A percentile compares a stretch with the other conserved stretches of the same genome.
phyloP scores from a whole-genome alignment of 176 grass and related monocot genomes.

The Dendrocalamus sinicus region DNA sequence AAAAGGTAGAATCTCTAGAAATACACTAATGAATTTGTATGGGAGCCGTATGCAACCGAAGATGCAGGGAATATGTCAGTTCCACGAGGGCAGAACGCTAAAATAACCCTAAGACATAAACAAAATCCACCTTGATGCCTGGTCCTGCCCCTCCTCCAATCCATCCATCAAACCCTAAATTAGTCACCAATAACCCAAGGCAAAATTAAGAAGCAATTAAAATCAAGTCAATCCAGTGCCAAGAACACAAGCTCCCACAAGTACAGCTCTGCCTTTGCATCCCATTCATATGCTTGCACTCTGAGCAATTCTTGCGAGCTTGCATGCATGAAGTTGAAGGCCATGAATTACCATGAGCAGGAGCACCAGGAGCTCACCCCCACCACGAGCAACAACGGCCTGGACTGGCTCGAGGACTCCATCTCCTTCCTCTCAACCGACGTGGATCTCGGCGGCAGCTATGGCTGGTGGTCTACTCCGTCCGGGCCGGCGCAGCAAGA shows the following conservation, averaged over 20 bases:
- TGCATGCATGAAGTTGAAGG: constrained; percentile 50
- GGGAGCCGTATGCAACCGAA: constrained; percentile 44
- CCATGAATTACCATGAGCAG: constrained; percentile 48
- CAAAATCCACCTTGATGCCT: constrained; percentile 31
- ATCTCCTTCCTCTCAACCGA: constrained; percentile 56
- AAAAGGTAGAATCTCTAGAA: constrained; percentile 5
- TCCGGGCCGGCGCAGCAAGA: constrained; percentile 40
- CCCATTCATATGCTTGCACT: constrained; percentile 27
- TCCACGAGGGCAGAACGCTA: constrained; percentile 50
- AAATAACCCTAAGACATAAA: constrained; percentile 40
- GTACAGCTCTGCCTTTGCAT: too few relatives aligned
- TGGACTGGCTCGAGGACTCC: constrained; percentile 56
- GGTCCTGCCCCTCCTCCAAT: constrained; percentile 28
- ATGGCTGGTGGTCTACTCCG: constrained; percentile 48
- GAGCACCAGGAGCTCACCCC: constrained; percentile 29
- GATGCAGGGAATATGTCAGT: constrained; percentile 45
- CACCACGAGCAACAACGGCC: constrained; percentile 14
- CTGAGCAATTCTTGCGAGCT: background rate
- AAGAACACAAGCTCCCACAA: constrained; percentile 14
- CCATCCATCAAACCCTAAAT: constrained; percentile 37
- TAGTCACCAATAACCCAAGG: constrained; percentile 38
- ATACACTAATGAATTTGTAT: constrained; percentile 29
- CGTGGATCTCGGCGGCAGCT: constrained; percentile 40
- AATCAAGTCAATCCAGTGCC: constrained; percentile 26
- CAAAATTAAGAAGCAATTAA: constrained; percentile 33